A percentile compares a stretch with the other conserved stretches of the same genome.
Conservation (phyloP, 2,329 filamentous ascomycete species). For the Grosmannia clavigera region DNA sequence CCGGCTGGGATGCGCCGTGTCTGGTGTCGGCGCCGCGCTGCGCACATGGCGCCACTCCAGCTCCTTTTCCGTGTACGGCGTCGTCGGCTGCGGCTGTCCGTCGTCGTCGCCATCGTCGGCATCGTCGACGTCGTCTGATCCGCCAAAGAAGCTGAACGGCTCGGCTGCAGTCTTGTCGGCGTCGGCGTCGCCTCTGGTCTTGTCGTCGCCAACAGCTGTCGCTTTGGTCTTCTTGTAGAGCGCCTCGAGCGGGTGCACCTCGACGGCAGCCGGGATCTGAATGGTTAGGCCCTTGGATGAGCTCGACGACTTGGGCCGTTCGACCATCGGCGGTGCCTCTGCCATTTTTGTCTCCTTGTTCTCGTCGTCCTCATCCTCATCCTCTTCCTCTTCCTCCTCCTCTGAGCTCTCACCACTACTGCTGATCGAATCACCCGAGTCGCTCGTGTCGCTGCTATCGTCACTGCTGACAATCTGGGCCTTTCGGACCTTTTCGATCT, state of each 20-base stretch:
- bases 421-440: constrained; percentile 8
- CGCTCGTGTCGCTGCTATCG: neutral
- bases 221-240: constrained; percentile 67
- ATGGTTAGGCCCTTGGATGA: constrained; percentile 40
- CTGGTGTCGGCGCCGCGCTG: constrained; percentile 87
- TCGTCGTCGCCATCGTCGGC: constrained; percentile 30
- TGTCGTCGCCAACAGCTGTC: constrained; percentile 15
- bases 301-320: constrained; percentile 36
- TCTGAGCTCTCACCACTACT: constrained; percentile 14
- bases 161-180: constrained; percentile 32
- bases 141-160: constrained; percentile 68
- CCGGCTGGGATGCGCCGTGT: constrained; percentile 68
- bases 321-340: constrained; percentile 5
- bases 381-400: constrained; percentile 3
- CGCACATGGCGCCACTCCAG: constrained; percentile 62
- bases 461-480: neutral
- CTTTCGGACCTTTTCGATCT: neutral
- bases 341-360: constrained; percentile 2
- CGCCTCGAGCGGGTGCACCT: constrained; percentile 78
- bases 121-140: constrained; percentile 33
- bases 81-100: constrained; percentile 45
- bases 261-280: constrained; percentile 34
- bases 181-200: neutral
- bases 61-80: constrained; percentile 72
- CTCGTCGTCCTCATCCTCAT: constrained; percentile 6